Percentiles rank a stretch among this genome's conserved stretches.
Conservation (phyloP, 345 rosid genomes). For the Rhodamnia rubescens region DNA sequence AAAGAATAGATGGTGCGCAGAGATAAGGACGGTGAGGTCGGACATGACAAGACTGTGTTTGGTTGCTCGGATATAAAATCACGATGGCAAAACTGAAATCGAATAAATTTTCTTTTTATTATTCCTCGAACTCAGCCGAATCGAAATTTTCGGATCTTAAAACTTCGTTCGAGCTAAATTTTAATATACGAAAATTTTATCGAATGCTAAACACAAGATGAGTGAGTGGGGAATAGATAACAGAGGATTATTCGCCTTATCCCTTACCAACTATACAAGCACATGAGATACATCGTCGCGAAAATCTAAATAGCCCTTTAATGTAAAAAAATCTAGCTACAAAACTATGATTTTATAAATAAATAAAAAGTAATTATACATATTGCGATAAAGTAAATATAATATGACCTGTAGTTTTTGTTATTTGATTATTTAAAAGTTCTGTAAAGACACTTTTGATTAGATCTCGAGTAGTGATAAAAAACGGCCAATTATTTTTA, state of each 20-base stretch:
- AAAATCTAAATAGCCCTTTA: not conserved
- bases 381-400: not conserved
- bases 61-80: not conserved
- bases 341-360: not conserved
- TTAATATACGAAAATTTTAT: not conserved
- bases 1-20: not conserved
- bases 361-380: not conserved
- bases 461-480: not conserved
- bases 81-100: not conserved
- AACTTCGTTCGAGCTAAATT: not conserved
- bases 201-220: too few species aligned
- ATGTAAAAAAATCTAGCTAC: not conserved
- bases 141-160: not conserved
- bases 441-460: not conserved
- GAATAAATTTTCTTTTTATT: not conserved
- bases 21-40: not conserved
- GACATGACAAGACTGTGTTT: not conserved
- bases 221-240: too few species aligned
- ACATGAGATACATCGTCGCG: not conserved
- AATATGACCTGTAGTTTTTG: not conserved
- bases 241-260: too few species aligned
- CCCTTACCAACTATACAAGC: not conserved
- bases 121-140: accelerated
- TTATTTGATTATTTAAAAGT: not conserved
- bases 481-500: not conserved